Conservation (phyloP, 2,329 filamentous ascomycete genomes). For the Penicillium italicum region DNA sequence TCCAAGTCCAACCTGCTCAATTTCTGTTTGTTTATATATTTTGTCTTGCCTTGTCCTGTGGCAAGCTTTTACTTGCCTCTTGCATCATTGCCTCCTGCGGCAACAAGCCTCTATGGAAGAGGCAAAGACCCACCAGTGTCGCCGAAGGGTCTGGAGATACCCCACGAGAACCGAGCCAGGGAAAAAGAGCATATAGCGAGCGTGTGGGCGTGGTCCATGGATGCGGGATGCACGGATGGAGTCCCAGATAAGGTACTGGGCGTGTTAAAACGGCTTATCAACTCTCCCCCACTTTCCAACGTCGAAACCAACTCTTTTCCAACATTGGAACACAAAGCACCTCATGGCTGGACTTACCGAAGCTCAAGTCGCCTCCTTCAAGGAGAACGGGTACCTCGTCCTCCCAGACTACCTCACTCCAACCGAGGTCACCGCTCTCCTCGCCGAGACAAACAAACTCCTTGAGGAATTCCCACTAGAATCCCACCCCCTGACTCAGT, state of each 20-base stretch:
- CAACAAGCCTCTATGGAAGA: slow-evolving; percentile 3
- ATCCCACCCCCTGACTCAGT: slow-evolving; percentile 87
- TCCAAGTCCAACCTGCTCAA: background rate
- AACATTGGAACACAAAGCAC: background rate
- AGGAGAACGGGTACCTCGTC: slow-evolving; percentile 84
- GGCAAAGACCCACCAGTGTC: background rate
- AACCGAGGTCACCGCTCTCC: slow-evolving; percentile 62
- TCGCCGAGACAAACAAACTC: slow-evolving; percentile 70
- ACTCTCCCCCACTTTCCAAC: slow-evolving; percentile 19
- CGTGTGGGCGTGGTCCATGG: background rate
- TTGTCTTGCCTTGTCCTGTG: background rate
- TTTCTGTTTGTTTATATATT: slow-evolving; percentile 2
- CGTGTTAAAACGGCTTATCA: slow-evolving; percentile 20
- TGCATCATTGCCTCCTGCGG: slow-evolving; percentile 6
- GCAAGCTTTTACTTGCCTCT: slow-evolving; percentile 8
- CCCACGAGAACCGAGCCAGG: background rate
- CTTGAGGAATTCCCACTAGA: slow-evolving; percentile 73
- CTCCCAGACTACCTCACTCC: slow-evolving; percentile 71
- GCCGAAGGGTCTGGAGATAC: background rate
- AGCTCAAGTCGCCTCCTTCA: slow-evolving; percentile 68
- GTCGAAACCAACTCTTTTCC: background rate
- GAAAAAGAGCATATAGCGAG: background rate
- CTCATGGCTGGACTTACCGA: slow-evolving; percentile 59
- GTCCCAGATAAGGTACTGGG: slow-evolving; percentile 8
- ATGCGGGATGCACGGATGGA: background rate